Conservation (phyloP, 2,329 filamentous ascomycete species). For the Ascochyta fabae region DNA sequence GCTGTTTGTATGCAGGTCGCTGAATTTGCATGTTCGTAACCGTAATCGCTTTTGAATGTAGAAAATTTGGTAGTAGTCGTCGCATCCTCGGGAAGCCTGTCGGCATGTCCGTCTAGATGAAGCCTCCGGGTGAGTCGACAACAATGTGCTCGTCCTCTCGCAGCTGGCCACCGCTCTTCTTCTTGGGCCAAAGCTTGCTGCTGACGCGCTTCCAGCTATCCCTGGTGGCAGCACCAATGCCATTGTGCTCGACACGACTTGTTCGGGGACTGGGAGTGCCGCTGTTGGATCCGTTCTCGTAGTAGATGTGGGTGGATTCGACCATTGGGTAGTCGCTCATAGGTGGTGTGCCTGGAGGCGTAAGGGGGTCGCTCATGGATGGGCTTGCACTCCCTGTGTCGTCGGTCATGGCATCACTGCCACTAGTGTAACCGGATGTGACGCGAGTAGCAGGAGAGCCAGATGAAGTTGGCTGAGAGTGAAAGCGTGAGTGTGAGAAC, state of each 20-base stretch:
- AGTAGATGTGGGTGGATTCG: slow-evolving; percentile 46
- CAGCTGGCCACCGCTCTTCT: slow-evolving; percentile 46
- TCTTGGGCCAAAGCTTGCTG: slow-evolving; percentile 51
- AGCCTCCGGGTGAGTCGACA: slow-evolving; percentile 31
- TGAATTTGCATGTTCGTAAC: slow-evolving; percentile 44
- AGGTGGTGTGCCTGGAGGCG: slow-evolving; percentile 78
- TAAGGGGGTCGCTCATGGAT: slow-evolving; percentile 68
- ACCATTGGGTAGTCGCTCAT: slow-evolving; percentile 61
- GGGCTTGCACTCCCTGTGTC: slow-evolving; percentile 65
- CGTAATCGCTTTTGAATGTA: slow-evolving; percentile 33
- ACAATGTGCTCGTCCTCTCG: slow-evolving; percentile 47
- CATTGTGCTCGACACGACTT: slow-evolving; percentile 47
- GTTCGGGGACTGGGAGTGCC: slow-evolving; percentile 48
- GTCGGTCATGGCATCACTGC: slow-evolving; percentile 60
- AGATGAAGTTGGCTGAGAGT: slow-evolving; percentile 47
- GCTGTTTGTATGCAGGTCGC: slow-evolving; percentile 41
- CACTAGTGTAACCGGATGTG: slow-evolving; percentile 51
- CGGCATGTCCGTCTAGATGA: slow-evolving; percentile 13
- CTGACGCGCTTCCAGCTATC: slow-evolving; percentile 51
- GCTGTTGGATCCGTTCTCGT: slow-evolving; percentile 41
- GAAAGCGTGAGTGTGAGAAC: slow-evolving; percentile 47
- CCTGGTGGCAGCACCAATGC: slow-evolving; percentile 44
- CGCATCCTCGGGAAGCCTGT: background rate
- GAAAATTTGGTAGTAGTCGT: slow-evolving; percentile 7
- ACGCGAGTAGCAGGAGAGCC: slow-evolving; percentile 36